Base-by-base conservation (phyloP, 2,329 filamentous ascomycete species). In the Sclerotiophoma versabilis region DNA sequence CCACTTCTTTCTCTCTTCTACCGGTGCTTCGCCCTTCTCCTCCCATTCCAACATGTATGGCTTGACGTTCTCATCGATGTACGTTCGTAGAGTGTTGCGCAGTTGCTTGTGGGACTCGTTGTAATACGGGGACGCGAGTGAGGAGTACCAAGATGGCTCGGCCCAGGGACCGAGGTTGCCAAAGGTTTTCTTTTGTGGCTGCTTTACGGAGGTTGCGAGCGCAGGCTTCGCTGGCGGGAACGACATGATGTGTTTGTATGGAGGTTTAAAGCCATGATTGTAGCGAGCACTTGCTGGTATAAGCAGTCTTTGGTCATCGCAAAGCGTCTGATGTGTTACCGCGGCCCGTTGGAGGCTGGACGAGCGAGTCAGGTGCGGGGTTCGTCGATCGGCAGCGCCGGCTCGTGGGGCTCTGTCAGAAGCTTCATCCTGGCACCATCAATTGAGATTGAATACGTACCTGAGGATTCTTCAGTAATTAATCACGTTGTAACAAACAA, bases 41-140 rank as follows among this genome's bases (percentile, higher is more conserved):
- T 90, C 87, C 87, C 87, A 90, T 32, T 88, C 84, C 26, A 86
- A 79, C 4, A 83, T 82, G 58, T 82, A 77, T 0, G 85, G 86
- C 2, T 83, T 74, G 37, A 89, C 77, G 30, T 86, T 74, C 2
- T 79, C 77, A 53, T 89, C 81, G 41, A 89, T 76, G 57, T 88
- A 89, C 20, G 78, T 66, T 32, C 87, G 82, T 0, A 88, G 75
- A 4, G 76, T 78, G 30, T 82, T 77, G 45, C 85, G 84, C 1
- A 89, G 77, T n/a, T 72, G 75, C 26, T 81, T 80, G 66, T 90
- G 87, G 2, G 82, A 83, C 12, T 81, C 78, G 23, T 81, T 87
- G 77, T 90, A 89, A 74, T 88, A 88, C 0, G 86, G 84, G 42
- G 81, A 82, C 8, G 77, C 75, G 51, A 84, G 78, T 23, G 76